Base-by-base conservation (phyloP, 257 asterid species). In the Solanum arcanum region DNA sequence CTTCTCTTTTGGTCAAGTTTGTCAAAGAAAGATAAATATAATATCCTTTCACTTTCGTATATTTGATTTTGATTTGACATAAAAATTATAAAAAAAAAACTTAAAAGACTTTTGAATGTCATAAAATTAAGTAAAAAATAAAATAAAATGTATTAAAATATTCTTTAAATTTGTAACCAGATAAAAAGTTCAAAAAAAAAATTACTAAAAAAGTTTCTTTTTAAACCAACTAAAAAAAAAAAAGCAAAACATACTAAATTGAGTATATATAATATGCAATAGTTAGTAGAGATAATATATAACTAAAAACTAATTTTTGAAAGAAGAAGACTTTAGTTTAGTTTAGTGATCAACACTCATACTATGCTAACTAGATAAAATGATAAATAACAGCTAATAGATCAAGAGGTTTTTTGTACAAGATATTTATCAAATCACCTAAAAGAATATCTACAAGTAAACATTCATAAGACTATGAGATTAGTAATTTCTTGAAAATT, bases 151-250 rank as follows among this genome's bases (percentile, higher is more conserved):
- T 59, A 59, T 8, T 2, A 59, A 59, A 59, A 59, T 59, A 59
- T 59, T 59, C 0, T 59, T 59, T 59, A 7, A 20, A 8, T 0
- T 20, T 20, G 2, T 16, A 1, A 3, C 2, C 6, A 2, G 0
- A 3, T 21, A 2, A 9, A 60, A 60, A 21, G 68, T 9, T 3
- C 0, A 0, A 23, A 59, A 59, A 59, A 59, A 20, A 2, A 59
- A 5, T 7, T 59, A 33, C 5, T 20, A 59, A 59, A 59, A 20
- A 7, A 0, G 21, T 20, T 20, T 20, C 12, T 59, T 18, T 59
- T 59, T 3, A 59, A 59, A 59, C n/a, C 4, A 11, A 59, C 5
- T 3, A 2, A 59, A 59, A 56, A 12, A 13, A 46, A 46, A 12
- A 1, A 12, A 46, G 2, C 52, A 33, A 46, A 46, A 46, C 18